These are phyloP conservation scores for Blastocystis hominis DNA, from an alignment of 352 stramenopile species.

Conservation along the genomic window DNA sequence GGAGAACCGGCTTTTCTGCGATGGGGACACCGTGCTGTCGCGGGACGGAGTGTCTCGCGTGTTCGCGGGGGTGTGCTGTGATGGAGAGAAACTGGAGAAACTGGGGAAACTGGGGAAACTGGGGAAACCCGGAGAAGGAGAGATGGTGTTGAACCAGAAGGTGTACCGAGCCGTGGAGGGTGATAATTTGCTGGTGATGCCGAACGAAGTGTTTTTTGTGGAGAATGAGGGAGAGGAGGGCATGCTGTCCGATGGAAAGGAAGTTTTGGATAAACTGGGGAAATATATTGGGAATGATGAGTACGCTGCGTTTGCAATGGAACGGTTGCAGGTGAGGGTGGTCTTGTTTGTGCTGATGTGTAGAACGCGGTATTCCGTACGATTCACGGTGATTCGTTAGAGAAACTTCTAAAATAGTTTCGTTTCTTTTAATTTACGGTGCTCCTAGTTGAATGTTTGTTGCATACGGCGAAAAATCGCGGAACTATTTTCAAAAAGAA, in stretches of 20 bases:
- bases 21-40: neutral
- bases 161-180: neutral
- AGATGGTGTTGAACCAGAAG: slow-evolving; percentile 55
- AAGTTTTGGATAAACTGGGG: neutral
- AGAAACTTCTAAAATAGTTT: neutral
- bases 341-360: neutral
- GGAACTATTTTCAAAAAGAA: neutral
- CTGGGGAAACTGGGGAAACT: neutral
- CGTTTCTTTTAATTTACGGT: neutral
- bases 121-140: neutral
- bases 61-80: neutral
- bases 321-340: neutral
- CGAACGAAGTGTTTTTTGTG: slow-evolving; percentile 22
- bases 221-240: neutral
- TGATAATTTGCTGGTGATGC: slow-evolving; percentile 20
- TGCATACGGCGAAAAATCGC: neutral
- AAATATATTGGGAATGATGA: slow-evolving; percentile 33
- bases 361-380: slow-evolving; percentile 43
- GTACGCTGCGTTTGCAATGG: slow-evolving; percentile 11
- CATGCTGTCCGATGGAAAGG: neutral
- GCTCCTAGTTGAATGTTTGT: neutral
- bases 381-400: neutral
- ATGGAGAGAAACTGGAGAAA: neutral
- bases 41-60: slow-evolving; percentile 15
- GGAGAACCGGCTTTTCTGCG: slow-evolving; percentile 17